A percentile compares a stretch with the other conserved stretches of the same genome.
phyloP scores from a whole-genome alignment of 2,329 filamentous ascomycete species.

The Pyrenochaeta sp. region DNA sequence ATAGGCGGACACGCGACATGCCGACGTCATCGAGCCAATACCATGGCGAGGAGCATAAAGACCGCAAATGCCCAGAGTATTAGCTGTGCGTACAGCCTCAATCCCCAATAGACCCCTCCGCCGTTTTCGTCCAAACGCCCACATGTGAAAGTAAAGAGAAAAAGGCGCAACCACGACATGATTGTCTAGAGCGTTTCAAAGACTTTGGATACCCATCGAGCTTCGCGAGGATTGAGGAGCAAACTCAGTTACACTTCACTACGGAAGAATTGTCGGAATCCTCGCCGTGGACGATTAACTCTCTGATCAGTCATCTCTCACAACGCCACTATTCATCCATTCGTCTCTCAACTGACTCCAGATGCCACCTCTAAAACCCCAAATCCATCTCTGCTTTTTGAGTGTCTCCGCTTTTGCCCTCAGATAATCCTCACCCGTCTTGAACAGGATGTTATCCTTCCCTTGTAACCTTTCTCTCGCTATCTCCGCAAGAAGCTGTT shows the following conservation, averaged over 20 bases:
- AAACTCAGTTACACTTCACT: too few relatives aligned
- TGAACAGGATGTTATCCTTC: not conserved
- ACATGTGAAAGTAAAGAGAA: not conserved
- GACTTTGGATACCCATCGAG: not conserved
- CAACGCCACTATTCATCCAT: constrained; percentile 25
- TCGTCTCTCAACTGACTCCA: constrained; percentile 20
- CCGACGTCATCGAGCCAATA: constrained; percentile 30
- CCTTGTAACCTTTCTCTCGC: not conserved
- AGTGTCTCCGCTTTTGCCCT: constrained; percentile 8
- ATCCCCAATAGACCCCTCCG: not conserved
- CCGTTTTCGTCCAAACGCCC: not conserved
- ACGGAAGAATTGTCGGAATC: too few relatives aligned
- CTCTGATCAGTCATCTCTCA: constrained; percentile 2
- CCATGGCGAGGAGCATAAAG: not conserved
- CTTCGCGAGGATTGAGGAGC: not conserved
- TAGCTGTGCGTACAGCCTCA: constrained; percentile 14
- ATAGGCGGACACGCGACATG: constrained; percentile 18
- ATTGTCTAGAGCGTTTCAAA: not conserved
- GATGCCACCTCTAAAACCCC: constrained; percentile 22
- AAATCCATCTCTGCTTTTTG: constrained; percentile 22
- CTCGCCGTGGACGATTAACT: too few relatives aligned
- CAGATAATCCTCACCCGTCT: constrained; percentile 5
- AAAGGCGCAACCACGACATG: not conserved
- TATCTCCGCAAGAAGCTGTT: constrained; percentile 16
- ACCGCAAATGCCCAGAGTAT: constrained; percentile 2